These are phyloP conservation scores for Mycena crocata DNA, from an alignment of 768 basidiomycete species.

Conservation along the genomic window DNA sequence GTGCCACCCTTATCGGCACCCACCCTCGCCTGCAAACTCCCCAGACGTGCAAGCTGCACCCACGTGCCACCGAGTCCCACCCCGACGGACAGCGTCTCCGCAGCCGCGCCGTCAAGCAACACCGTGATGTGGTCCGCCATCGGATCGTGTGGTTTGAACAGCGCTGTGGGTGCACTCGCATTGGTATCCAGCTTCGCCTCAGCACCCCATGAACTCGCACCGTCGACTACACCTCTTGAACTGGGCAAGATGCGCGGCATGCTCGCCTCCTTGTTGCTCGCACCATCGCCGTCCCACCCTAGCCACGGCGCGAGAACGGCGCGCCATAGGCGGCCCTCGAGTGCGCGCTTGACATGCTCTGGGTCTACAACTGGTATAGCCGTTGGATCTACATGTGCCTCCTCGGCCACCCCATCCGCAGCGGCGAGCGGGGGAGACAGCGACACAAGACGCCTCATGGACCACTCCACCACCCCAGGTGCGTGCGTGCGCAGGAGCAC, in stretches of 20 bases:
- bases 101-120: slow-evolving; percentile 38
- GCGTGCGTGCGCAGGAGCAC: slow-evolving; percentile 72
- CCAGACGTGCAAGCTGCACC: slow-evolving; percentile 44
- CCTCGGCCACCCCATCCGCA: no score
- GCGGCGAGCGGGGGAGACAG: slow-evolving; percentile 49
- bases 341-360: slow-evolving; percentile 49
- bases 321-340: slow-evolving; percentile 32
- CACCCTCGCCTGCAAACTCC: slow-evolving; percentile 6
- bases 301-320: slow-evolving; percentile 51
- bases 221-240: slow-evolving; percentile 48
- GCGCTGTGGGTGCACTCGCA: neutral
- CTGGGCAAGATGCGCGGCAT: slow-evolving; percentile 50
- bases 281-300: slow-evolving; percentile 41
- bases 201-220: no score
- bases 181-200: slow-evolving; percentile 24
- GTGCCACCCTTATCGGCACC: neutral
- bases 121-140: slow-evolving; percentile 40
- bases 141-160: slow-evolving; percentile 17
- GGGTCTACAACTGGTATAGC: slow-evolving; percentile 36
- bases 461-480: slow-evolving; percentile 73
- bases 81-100: slow-evolving; percentile 35
- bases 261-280: neutral
- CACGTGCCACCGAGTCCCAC: slow-evolving; percentile 50
- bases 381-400: slow-evolving; percentile 27
- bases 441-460: slow-evolving; percentile 66